Conservation (phyloP, 345 rosid species). For the Citrus reticulata region DNA sequence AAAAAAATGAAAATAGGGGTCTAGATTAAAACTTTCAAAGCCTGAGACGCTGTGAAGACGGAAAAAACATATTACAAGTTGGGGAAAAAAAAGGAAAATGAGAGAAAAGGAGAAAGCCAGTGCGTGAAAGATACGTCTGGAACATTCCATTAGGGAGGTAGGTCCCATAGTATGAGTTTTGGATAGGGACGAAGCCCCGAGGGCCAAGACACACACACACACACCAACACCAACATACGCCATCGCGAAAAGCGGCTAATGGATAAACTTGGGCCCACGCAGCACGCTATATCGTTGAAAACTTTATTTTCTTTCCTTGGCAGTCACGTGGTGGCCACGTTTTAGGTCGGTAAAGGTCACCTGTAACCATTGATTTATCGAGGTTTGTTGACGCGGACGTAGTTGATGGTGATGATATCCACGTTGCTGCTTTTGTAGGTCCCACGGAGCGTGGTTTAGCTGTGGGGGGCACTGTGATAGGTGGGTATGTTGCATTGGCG, state of each 20-base stretch:
- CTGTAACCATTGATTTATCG: neutral
- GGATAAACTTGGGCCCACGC: slow-evolving; percentile 18
- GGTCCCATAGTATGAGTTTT: neutral
- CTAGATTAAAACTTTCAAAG: no score
- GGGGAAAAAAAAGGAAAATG: no score
- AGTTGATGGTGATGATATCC: neutral
- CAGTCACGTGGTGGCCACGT: slow-evolving; percentile 22
- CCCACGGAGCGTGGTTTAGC: neutral
- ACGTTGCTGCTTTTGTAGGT: neutral
- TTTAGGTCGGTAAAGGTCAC: neutral
- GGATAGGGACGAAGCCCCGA: slow-evolving; percentile 11
- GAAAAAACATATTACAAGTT: no score
- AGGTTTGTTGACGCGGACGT: neutral
- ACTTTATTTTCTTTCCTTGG: neutral
- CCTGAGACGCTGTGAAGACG: no score
- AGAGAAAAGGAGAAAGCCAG: neutral
- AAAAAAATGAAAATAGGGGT: no score
- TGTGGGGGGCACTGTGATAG: neutral
- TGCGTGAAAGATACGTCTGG: slow-evolving; percentile 13
- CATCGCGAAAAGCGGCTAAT: slow-evolving; percentile 29
- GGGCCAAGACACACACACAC: neutral
- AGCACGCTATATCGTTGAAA: neutral
- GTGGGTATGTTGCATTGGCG: neutral
- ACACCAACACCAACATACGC: neutral
- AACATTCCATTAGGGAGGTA: slow-evolving; percentile 10